Base-by-base conservation (phyloP, 2,329 filamentous ascomycete genomes). In the Cytospora piceicola region DNA sequence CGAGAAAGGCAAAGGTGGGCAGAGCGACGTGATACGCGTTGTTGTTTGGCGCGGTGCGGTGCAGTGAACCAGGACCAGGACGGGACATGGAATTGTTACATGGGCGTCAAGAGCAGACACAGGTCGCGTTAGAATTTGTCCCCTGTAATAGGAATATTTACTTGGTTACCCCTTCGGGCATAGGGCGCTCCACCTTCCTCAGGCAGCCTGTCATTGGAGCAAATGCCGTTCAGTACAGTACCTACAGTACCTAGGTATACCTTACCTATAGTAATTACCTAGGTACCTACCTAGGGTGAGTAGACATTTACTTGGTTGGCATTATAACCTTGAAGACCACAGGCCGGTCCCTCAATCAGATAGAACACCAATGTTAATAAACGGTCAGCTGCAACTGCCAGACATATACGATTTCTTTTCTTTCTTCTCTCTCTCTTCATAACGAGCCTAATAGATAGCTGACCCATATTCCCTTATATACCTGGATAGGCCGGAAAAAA, bases 61-160 rank as follows among this genome's bases (percentile, higher is more conserved):
- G 52, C 34, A 49, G 57, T n/a, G n/a, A 5, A 29, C 27, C 27
- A 29, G 27, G 29, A 32, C 52, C 24, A 54, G 57, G 32, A 52
- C 27, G 49, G 58, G 58, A 54, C 49, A 30, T 52, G 36, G 46
- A 22, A 46, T 46, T 46, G 11, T 46, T 46, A 54, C 49, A 55
- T 49, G 27, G 27, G 52, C 27, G 53, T 57, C 49, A 52, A 30
- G 32, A 30, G 29, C 54, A 34, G 30, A 55, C 39, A 49, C 64
- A 66, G 54, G 64, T 66, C 65, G 65, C 61, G 65, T 64, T 59
- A 54, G 58, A 54, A 64, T 56, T 58, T 64, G 51, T 49, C 29
- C 46, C 64, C 36, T 34, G 58, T 32, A 52, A 54, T 42, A 34
- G 39, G 55, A 30, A 58, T 68, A 66, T 68, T 66, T 63, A 68